Conservation (phyloP, 179 eudicot species). For the Silene vulgaris region DNA sequence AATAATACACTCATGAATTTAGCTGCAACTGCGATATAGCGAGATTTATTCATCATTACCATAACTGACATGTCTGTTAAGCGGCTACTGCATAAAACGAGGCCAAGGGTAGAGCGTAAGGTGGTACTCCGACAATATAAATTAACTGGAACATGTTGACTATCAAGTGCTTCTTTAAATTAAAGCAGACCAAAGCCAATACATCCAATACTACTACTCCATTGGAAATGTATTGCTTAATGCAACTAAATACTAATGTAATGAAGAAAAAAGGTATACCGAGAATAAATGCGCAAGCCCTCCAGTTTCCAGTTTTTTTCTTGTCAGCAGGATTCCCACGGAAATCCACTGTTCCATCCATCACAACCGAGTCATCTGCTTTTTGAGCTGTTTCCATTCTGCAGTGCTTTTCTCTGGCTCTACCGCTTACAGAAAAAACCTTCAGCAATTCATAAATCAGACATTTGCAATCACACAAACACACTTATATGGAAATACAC, state of each 20-base stretch:
- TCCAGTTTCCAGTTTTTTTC: conserved; percentile 51
- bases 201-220: too few species aligned
- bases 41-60: neutral
- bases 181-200: too few species aligned
- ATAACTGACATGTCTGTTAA: neutral
- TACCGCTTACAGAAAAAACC: neutral
- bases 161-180: too few species aligned
- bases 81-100: too few species aligned
- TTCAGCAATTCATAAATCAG: neutral
- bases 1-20: neutral
- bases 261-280: conserved; percentile 28
- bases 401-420: neutral
- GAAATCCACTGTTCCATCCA: conserved; percentile 25
- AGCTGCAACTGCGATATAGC: neutral
- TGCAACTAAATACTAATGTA: neutral
- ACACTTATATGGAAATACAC: too few species aligned
- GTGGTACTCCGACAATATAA: too few species aligned
- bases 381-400: neutral
- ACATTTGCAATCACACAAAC: neutral
- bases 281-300: conserved; percentile 48
- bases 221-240: neutral
- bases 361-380: neutral
- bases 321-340: conserved; percentile 38
- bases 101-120: too few species aligned
- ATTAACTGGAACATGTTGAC: too few species aligned